Percentiles rank a stretch among this genome's conserved stretches.
Conservation (phyloP, 2,329 filamentous ascomycete species). For the Colletotrichum nymphaeae region DNA sequence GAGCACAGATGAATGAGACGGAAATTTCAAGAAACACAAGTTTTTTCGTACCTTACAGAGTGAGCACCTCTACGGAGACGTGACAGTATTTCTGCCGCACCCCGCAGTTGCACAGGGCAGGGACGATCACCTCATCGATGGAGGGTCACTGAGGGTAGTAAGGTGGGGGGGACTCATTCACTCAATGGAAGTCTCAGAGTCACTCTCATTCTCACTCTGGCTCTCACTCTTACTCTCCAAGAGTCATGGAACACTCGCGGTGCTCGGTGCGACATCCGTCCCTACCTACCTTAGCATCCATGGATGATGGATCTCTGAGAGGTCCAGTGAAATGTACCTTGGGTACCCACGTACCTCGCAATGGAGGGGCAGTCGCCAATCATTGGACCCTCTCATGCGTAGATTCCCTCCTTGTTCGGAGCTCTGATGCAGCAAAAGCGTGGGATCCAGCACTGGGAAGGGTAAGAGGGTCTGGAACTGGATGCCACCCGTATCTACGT, state of each 20-base stretch:
- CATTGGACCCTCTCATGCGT: background rate
- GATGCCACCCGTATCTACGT: background rate
- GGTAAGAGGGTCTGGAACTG: background rate
- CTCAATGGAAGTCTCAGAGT: background rate
- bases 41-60: background rate
- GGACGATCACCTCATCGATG: background rate
- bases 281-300: background rate
- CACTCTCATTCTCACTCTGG: background rate
- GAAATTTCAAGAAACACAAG: background rate
- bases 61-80: background rate
- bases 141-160: background rate
- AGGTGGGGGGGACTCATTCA: conserved; percentile 2
- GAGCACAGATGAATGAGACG: background rate
- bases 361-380: conserved; percentile 18
- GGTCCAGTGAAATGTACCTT: background rate
- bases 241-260: background rate
- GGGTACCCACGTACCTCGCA: background rate
- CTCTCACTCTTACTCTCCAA: too few relatives aligned
- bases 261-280: background rate
- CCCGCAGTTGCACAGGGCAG: conserved; percentile 10
- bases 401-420: conserved; percentile 10
- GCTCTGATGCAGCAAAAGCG: conserved; percentile 7
- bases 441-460: background rate
- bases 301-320: too few relatives aligned
- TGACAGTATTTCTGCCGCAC: background rate